A percentile compares a stretch with the other conserved stretches of the same genome.
Evolutionary conservation across 148 eudicot genomes (phyloP).

Genomic region (Rhododendron williamsianum): DNA sequence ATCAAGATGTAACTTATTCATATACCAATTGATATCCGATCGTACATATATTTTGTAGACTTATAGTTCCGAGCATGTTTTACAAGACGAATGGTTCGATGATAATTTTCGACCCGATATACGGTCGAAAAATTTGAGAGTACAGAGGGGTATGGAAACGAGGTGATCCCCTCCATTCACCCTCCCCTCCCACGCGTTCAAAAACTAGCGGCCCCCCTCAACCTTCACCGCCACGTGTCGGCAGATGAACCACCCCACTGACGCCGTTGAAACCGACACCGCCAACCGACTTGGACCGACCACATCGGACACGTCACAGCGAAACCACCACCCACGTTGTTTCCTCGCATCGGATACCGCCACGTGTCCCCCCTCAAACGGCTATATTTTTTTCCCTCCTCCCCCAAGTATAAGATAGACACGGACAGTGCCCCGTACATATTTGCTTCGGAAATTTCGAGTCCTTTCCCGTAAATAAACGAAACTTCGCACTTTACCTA

Average conservation of each 20-base stretch:
- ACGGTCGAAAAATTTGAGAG: too few species aligned
- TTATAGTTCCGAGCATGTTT: neutral
- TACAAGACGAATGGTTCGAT: too few species aligned
- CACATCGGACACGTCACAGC: slow-evolving; percentile 38
- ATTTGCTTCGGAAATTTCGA: slow-evolving; percentile 4
- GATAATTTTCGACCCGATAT: too few species aligned
- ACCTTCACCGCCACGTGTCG: neutral
- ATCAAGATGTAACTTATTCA: too few species aligned
- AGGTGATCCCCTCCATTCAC: neutral
- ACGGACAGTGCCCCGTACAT: neutral
- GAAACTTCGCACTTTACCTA: neutral
- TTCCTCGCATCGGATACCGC: slow-evolving; percentile 3
- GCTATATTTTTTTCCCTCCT: slow-evolving; percentile 36
- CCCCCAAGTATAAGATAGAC: neutral
- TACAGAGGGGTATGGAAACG: too few species aligned
- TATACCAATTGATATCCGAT: too few species aligned
- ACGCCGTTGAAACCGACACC: neutral
- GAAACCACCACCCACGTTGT: slow-evolving; percentile 27
- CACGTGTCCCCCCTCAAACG: slow-evolving; percentile 48
- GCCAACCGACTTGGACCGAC: slow-evolving; percentile 49
- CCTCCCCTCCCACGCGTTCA: neutral
- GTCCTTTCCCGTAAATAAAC: slow-evolving; percentile 10
- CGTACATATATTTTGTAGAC: too few species aligned
- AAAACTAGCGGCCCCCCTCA: neutral
- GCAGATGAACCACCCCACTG: neutral